A percentile compares a stretch with the other conserved stretches of the same genome.
Evolutionary conservation across 116 monocot species (phyloP).

Genomic region (Trichopus zeylanicus): DNA sequence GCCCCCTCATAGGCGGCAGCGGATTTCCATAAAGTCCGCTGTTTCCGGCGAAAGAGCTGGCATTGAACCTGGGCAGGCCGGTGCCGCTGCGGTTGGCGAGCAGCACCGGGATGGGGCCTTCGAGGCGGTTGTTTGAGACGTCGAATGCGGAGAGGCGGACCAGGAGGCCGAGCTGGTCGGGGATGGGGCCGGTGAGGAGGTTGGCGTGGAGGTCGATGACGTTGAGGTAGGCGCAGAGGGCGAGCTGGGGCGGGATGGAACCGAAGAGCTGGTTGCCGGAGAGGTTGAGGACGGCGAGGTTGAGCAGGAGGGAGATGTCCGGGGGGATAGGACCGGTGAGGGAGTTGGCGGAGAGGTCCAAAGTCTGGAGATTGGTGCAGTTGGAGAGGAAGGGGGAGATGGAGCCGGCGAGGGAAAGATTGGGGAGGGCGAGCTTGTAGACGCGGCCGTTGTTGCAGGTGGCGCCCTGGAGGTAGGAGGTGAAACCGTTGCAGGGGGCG

Average conservation of each 20-base stretch:
- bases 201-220: slow-evolving; percentile 90
- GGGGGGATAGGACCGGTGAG: slow-evolving; percentile 62
- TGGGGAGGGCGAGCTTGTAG: slow-evolving; percentile 73
- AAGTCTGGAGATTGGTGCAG: slow-evolving; percentile 85
- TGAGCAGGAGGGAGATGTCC: slow-evolving; percentile 52
- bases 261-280: slow-evolving; percentile 74
- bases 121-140: slow-evolving; percentile 63
- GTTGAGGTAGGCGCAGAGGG: slow-evolving; percentile 83
- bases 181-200: slow-evolving; percentile 59
- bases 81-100: slow-evolving; percentile 43
- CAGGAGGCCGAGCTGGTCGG: slow-evolving; percentile 57
- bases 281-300: slow-evolving; percentile 90
- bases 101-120: slow-evolving; percentile 48
- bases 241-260: slow-evolving; percentile 59
- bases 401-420: slow-evolving; percentile 42
- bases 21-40: slow-evolving; percentile 74
- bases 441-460: slow-evolving; percentile 96
- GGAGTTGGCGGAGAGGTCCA: slow-evolving; percentile 82
- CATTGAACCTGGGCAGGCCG: slow-evolving; percentile 54
- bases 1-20: slow-evolving; percentile 32
- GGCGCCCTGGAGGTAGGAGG: slow-evolving; percentile 59
- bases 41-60: slow-evolving; percentile 70
- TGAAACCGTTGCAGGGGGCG: slow-evolving; percentile 72
- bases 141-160: slow-evolving; percentile 70
- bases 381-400: slow-evolving; percentile 57